Evolutionary conservation across 2,329 filamentous ascomycete genomes (phyloP).

Genomic region (Rugonectria rugulosa): DNA sequence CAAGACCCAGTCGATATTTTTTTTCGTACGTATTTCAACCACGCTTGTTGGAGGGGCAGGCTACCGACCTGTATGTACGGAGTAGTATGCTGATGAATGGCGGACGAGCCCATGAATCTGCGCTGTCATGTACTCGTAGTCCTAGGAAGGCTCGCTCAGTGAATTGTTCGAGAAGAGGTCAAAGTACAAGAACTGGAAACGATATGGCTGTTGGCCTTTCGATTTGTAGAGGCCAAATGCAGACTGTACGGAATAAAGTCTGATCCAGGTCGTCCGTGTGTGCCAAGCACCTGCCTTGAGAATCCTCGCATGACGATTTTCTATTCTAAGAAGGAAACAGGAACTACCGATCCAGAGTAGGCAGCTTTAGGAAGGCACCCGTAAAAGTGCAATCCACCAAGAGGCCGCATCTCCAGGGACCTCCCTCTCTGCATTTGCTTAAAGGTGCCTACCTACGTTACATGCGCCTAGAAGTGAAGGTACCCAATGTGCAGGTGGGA

Average conservation of each 20-base stretch:
- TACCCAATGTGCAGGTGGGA: too few relatives aligned
- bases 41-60: slow-evolving; percentile 9
- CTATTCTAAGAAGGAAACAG: slow-evolving; percentile 10
- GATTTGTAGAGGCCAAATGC: too few relatives aligned
- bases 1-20: not conserved
- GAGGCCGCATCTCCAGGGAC: not conserved
- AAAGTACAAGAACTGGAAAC: too few relatives aligned
- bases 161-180: not conserved
- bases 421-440: not conserved
- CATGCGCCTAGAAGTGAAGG: too few relatives aligned
- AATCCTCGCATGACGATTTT: not conserved
- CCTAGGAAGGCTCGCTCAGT: not conserved
- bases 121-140: too few relatives aligned
- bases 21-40: not conserved
- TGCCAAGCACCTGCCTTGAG: not conserved
- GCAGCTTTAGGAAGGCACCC: not conserved
- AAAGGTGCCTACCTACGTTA: too few relatives aligned
- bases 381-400: too few relatives aligned
- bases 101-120: slow-evolving; percentile 1
- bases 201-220: too few relatives aligned
- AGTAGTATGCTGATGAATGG: too few relatives aligned
- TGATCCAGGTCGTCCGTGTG: too few relatives aligned
- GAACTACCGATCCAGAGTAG: not conserved
- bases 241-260: too few relatives aligned
- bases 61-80: too few relatives aligned